phyloP scores from a whole-genome alignment of 441 rosid species.

The Dalechampia spathulata region DNA sequence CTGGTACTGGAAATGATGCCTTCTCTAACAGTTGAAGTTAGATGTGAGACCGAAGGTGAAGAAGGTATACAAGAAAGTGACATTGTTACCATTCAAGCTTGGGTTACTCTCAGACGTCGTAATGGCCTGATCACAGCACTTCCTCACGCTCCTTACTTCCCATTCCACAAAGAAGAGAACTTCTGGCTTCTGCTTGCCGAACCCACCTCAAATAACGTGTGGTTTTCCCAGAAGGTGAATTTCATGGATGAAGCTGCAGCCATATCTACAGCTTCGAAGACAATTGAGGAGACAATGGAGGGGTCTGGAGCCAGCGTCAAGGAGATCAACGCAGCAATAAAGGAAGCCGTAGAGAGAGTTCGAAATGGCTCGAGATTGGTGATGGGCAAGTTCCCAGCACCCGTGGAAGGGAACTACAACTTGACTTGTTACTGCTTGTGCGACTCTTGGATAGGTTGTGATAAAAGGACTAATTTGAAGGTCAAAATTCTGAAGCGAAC shows the following conservation, averaged over 20 bases:
- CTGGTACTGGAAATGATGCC: conserved; percentile 93
- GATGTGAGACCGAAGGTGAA: conserved; percentile 94
- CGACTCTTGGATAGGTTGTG: conserved; percentile 95
- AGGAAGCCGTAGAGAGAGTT: conserved; percentile 75
- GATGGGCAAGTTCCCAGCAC: conserved; percentile 88
- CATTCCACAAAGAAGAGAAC: conserved; percentile 93
- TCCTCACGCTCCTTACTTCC: conserved; percentile 87
- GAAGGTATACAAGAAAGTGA: conserved; percentile 96
- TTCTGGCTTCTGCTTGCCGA: conserved; percentile 94
- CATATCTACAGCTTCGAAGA: conserved; percentile 69
- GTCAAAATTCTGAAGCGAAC: conserved; percentile 78
- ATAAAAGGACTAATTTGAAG: conserved; percentile 54
- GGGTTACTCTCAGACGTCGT: conserved; percentile 73
- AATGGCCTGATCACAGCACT: conserved; percentile 80
- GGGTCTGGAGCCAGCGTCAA: conserved; percentile 71
- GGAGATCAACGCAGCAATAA: conserved; percentile 63
- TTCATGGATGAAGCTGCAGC: conserved; percentile 94
- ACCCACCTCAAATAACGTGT: conserved; percentile 58
- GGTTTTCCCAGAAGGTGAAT: conserved; percentile 96
- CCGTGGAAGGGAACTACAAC: conserved; percentile 75
- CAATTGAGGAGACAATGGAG: conserved; percentile 88
- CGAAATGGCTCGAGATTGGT: conserved; percentile 75
- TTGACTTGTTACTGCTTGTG: conserved; percentile 81
- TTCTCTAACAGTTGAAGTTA: conserved; percentile 66
- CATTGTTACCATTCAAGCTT: conserved; percentile 76